Conservation (phyloP, 805 yeast species). For the Danielia oregonensis region DNA sequence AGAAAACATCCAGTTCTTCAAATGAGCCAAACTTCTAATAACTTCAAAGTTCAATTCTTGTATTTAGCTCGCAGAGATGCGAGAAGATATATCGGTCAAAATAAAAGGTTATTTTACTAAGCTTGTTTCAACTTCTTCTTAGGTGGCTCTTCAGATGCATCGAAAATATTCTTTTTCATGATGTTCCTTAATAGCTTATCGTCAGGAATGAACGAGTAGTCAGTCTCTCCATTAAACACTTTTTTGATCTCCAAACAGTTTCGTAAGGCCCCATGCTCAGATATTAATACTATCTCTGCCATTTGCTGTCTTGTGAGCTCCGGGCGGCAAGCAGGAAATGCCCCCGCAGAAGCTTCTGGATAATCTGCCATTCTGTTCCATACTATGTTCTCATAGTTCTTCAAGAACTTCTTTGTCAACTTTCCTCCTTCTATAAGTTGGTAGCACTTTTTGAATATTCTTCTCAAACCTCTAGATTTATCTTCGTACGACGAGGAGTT, state of each 20-base stretch:
- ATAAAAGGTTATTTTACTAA: conserved; percentile 15
- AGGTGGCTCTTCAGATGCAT: conserved; percentile 13
- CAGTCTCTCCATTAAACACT: conserved; percentile 20
- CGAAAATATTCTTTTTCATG: conserved; percentile 41
- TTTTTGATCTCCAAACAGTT: conserved; percentile 31
- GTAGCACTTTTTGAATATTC: conserved; percentile 56
- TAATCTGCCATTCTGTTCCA: conserved; percentile 42
- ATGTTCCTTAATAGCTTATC: conserved; percentile 57
- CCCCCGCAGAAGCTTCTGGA: conserved; percentile 34
- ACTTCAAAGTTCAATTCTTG: too few relatives aligned
- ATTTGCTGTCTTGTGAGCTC: conserved; percentile 29
- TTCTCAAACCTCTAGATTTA: conserved; percentile 30
- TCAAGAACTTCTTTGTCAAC: conserved; percentile 38
- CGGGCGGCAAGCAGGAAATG: conserved; percentile 6
- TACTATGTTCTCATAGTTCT: conserved; percentile 31
- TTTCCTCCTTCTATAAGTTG: conserved; percentile 53
- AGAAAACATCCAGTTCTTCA: too few relatives aligned
- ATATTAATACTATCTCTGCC: conserved; percentile 53
- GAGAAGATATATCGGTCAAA: conserved; percentile 2
- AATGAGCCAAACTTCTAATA: too few relatives aligned
- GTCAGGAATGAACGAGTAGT: conserved; percentile 50
- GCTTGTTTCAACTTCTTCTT: conserved; percentile 19
- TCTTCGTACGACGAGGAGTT: conserved; percentile 21
- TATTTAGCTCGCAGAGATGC: too few relatives aligned
- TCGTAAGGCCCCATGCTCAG: conserved; percentile 52